phyloP scores from a whole-genome alignment of 2,329 filamentous ascomycete species.

The Cladosporium sp. region DNA sequence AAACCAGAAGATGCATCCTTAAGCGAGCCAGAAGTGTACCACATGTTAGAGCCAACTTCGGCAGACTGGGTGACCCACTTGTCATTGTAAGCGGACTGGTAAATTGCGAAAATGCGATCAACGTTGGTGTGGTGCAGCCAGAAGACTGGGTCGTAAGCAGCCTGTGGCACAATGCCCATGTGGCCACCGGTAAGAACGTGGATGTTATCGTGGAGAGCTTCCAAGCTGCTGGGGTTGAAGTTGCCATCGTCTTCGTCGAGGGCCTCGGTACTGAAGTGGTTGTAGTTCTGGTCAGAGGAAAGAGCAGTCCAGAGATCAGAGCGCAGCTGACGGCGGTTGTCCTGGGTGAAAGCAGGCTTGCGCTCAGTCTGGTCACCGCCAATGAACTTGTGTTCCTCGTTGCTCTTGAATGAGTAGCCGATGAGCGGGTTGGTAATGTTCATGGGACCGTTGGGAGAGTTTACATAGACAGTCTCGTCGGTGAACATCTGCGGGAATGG shows the following conservation, averaged over 20 bases:
- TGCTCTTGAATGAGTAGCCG: constrained; percentile 12
- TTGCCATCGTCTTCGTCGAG: constrained; percentile 1
- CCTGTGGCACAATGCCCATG: constrained; percentile 11
- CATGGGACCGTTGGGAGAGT: constrained; percentile 17
- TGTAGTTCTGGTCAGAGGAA: constrained; percentile 12
- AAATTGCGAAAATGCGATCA: constrained; percentile 18
- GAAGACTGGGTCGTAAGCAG: constrained; percentile 21
- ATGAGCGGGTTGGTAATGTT: constrained; percentile 14
- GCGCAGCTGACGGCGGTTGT: constrained; percentile 10
- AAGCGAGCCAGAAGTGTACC: constrained; percentile 5
- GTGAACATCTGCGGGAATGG: constrained; percentile 19
- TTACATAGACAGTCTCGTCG: constrained; percentile 20
- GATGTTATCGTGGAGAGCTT: constrained; percentile 13
- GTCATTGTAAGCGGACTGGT: constrained; percentile 19
- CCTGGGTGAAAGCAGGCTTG: constrained; percentile 10
- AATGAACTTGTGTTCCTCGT: constrained; percentile 11
- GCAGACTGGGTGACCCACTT: constrained; percentile 18
- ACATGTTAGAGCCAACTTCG: constrained; percentile 5
- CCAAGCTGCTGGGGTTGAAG: constrained; percentile 13
- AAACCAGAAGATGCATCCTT: constrained; percentile 31
- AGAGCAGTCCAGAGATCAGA: constrained; percentile 13
- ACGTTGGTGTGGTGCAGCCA: constrained; percentile 19
- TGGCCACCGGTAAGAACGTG: constrained; percentile 14
- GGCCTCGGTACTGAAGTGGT: constrained; percentile 11
- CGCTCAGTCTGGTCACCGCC: constrained; percentile 7